Evolutionary conservation across 257 asterid species (phyloP).

Genomic region (Salvia hispanica): DNA sequence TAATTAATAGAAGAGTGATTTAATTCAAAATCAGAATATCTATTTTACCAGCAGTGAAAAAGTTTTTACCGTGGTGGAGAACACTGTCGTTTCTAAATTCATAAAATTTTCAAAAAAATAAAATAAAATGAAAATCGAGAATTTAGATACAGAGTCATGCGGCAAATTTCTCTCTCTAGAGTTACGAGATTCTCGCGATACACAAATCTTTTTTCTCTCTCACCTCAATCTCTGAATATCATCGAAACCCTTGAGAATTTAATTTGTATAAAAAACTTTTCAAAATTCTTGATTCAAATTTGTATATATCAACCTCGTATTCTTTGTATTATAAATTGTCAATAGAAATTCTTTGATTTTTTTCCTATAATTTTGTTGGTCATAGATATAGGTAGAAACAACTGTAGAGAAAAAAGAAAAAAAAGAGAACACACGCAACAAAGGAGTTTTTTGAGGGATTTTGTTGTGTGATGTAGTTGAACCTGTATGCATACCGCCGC

Average conservation of each 20-base stretch:
- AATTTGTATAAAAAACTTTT: slow-evolving; percentile 32
- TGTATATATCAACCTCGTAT: slow-evolving; percentile 34
- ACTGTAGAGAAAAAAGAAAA: not conserved
- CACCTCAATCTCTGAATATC: slow-evolving; percentile 21
- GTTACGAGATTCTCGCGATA: too few relatives aligned
- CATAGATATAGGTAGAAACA: slow-evolving; percentile 25
- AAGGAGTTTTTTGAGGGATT: slow-evolving; percentile 44
- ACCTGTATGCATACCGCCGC: slow-evolving; percentile 12
- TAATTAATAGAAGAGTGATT: too few relatives aligned
- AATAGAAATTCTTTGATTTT: slow-evolving; percentile 37
- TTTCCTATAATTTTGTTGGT: slow-evolving; percentile 4
- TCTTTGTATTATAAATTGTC: slow-evolving; percentile 36
- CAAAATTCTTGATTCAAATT: slow-evolving; percentile 47
- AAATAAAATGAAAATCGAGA: too few relatives aligned
- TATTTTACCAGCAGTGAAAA: too few relatives aligned
- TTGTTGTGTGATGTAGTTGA: slow-evolving; percentile 43
- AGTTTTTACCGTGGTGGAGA: too few relatives aligned
- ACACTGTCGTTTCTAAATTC: too few relatives aligned
- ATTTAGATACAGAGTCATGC: too few relatives aligned
- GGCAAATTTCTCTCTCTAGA: too few relatives aligned
- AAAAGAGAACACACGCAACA: slow-evolving; percentile 41
- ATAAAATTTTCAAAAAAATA: too few relatives aligned
- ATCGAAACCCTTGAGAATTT: slow-evolving; percentile 34
- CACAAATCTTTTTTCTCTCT: too few relatives aligned
- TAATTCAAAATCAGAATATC: too few relatives aligned